Evolutionary conservation across 768 basidiomycete genomes (phyloP).

Genomic region (Pleurotus djamor): DNA sequence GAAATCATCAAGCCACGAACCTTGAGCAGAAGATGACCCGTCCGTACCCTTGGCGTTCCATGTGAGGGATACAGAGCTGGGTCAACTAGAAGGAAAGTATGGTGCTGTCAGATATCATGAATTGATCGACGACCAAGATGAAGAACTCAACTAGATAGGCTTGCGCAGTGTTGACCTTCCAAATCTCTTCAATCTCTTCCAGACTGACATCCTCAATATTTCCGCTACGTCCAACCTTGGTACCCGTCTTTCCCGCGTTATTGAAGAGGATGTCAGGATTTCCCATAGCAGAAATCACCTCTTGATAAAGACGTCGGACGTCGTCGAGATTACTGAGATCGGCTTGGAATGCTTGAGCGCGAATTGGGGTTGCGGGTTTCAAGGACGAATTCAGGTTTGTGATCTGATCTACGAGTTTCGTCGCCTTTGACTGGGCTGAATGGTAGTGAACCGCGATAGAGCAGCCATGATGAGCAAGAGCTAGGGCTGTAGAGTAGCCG

Average conservation of each 20-base stretch:
- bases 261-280: conserved; percentile 51
- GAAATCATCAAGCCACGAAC: too few relatives aligned
- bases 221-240: conserved; percentile 38
- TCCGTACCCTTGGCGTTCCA: conserved; percentile 47
- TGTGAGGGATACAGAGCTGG: conserved; percentile 47
- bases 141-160: conserved; percentile 34
- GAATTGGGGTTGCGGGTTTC: too few relatives aligned
- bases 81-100: conserved; percentile 35
- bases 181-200: conserved; percentile 43
- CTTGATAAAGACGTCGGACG: conserved; percentile 38
- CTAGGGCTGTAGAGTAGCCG: conserved; percentile 45
- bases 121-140: neutral
- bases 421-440: conserved; percentile 31
- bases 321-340: conserved; percentile 43
- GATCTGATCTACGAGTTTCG: conserved; percentile 35
- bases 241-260: conserved; percentile 44
- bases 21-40: conserved; percentile 53
- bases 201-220: conserved; percentile 43
- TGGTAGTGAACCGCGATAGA: conserved; percentile 53
- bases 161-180: conserved; percentile 47
- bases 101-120: neutral
- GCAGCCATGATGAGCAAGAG: conserved; percentile 41
- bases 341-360: conserved; percentile 43
- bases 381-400: conserved; percentile 12
- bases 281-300: conserved; percentile 41